Conservation (phyloP, 129 eudicot genomes). For the Heracleum sosnowskyi region DNA sequence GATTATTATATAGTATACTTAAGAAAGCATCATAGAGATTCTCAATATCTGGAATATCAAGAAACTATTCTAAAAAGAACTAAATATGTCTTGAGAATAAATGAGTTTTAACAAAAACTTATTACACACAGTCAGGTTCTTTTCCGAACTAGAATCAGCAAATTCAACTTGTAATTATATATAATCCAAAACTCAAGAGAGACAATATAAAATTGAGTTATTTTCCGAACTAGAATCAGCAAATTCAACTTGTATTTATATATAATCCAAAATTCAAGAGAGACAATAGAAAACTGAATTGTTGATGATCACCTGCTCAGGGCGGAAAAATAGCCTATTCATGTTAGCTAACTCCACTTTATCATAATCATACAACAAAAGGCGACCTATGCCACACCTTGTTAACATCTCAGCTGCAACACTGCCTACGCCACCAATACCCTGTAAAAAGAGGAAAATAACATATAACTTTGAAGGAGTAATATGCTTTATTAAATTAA, state of each 20-base stretch:
- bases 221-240: neutral
- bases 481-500: neutral
- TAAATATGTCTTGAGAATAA: neutral
- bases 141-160: neutral
- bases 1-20: neutral
- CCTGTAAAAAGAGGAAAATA: constrained; percentile 38
- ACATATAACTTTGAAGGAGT: too few relatives aligned
- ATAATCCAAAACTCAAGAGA: neutral
- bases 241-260: neutral
- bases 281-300: neutral
- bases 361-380: constrained; percentile 93
- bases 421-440: constrained; percentile 98
- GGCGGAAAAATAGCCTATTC: constrained; percentile 97
- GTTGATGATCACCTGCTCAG: constrained; percentile 63
- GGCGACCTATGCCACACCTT: constrained; percentile 98
- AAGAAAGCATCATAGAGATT: neutral
- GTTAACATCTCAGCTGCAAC: constrained; percentile 99
- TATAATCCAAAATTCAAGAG: neutral
- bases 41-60: neutral
- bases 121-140: neutral
- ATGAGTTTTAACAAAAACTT: neutral
- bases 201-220: neutral
- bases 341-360: constrained; percentile 98
- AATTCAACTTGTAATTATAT: neutral
- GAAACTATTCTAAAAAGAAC: neutral